These are phyloP conservation scores for Solanum lycopersicoides DNA, from an alignment of 257 asterid species.

Conservation along the genomic window DNA sequence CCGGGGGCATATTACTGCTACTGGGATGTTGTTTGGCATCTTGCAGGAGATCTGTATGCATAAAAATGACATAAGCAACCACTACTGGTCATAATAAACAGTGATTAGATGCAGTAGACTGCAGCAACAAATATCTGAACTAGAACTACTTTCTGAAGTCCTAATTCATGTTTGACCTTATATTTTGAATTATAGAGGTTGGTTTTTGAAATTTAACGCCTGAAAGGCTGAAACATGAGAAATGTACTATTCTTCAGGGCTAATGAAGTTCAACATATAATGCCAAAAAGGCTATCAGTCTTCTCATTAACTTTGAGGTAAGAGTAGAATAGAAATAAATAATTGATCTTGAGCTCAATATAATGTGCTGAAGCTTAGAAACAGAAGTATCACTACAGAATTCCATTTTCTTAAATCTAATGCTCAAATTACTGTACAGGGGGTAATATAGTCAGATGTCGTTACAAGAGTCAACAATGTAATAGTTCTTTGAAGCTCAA, in stretches of 20 bases:
- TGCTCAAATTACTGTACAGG: neutral
- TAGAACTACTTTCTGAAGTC: neutral
- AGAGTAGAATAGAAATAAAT: neutral
- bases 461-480: neutral
- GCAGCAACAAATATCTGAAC: neutral
- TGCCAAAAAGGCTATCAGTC: neutral
- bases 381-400: neutral
- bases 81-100: neutral
- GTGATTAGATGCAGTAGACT: neutral
- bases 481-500: neutral
- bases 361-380: neutral
- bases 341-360: neutral
- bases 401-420: neutral
- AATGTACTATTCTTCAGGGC: neutral
- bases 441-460: neutral
- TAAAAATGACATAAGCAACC: neutral
- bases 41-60: neutral
- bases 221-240: neutral
- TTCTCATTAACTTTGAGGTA: neutral
- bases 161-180: neutral
- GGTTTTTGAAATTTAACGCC: neutral
- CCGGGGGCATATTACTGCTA: conserved; percentile 51
- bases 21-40: conserved; percentile 39
- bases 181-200: neutral
- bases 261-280: neutral